Base-by-base conservation (phyloP, 371 early-diverging fungal genomes). In the Circinella minor region DNA sequence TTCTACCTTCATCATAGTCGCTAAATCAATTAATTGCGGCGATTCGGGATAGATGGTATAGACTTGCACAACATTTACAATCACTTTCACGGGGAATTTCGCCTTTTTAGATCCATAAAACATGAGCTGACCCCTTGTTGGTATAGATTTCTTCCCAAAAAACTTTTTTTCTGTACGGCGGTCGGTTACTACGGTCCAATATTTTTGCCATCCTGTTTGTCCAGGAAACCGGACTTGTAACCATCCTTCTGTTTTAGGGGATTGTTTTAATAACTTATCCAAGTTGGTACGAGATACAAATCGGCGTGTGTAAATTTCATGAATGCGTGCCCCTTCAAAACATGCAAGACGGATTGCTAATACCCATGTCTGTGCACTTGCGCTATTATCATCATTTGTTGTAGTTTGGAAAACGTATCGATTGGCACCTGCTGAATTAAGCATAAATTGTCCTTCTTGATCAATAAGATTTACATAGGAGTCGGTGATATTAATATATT, bases 41-140 rank as follows among this genome's bases (percentile, higher is more conserved):
- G 81, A 75, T 62, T 84, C 84, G 39, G 93, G 94, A 72, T 91
- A 94, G 54, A 93, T 82, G 6, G 91, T 89, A 63, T 94, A 93
- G 4, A 88, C 91, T 66, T 89, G 89, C 63, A 84, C 84, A 51
- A 90, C 87, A 65, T 89, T 84, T 65, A 80, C 77, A 66, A 91
- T 71, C 13, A 81, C 81, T 69, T 88, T 78, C 39, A 85, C 73
- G 3, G 90, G 90, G n/a, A 74, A 72, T 72, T 87, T 90, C 54
- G 88, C 73, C 70, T 86, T 88, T 72, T 84, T 86, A 63, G 78
- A 77, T 48, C 86, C 86, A 61, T 82, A 90, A 67, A 91, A 89
- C 66, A 83, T 76, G 61, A 89, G 75, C 46, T 86, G 87, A 20
- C 86, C 90, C 27, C 80, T 77, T 11, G 85, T 76, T 4, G 81